phyloP scores from a whole-genome alignment of 2,329 filamentous ascomycete genomes.

The Magnaporthales sp. region DNA sequence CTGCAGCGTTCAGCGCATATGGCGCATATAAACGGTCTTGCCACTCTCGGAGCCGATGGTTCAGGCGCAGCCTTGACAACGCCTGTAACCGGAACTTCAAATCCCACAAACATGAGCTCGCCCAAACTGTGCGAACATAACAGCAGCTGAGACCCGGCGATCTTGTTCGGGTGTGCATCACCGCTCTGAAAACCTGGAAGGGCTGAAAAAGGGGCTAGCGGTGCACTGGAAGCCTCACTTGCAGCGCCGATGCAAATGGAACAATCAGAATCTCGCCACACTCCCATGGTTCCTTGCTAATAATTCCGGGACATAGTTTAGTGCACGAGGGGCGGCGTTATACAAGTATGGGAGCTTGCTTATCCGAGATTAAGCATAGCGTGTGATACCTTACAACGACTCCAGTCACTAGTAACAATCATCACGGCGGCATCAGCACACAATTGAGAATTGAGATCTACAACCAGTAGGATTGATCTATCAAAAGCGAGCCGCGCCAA shows the following conservation, averaged over 20 bases:
- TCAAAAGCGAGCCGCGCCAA: background rate
- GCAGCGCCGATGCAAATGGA: background rate
- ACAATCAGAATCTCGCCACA: background rate
- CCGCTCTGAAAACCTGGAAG: background rate
- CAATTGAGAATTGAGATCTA: background rate
- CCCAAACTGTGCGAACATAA: background rate
- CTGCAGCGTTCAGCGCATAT: background rate
- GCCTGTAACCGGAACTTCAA: background rate
- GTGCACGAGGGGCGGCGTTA: background rate
- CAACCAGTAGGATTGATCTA: background rate
- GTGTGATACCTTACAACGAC: no score
- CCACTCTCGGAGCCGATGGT: background rate
- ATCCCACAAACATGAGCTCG: background rate
- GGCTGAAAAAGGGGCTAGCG: background rate
- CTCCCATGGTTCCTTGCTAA: background rate
- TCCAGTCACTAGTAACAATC: no score
- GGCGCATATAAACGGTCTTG: background rate
- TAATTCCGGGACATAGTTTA: background rate
- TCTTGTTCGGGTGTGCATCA: background rate
- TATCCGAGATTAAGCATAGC: no score
- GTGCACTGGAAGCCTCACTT: background rate
- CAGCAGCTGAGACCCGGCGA: background rate
- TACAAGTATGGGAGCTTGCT: no score
- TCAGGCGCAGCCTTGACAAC: background rate
- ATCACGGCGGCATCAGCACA: background rate